Base-by-base conservation (phyloP, 345 rosid genomes). In the Melaleuca alternifolia region DNA sequence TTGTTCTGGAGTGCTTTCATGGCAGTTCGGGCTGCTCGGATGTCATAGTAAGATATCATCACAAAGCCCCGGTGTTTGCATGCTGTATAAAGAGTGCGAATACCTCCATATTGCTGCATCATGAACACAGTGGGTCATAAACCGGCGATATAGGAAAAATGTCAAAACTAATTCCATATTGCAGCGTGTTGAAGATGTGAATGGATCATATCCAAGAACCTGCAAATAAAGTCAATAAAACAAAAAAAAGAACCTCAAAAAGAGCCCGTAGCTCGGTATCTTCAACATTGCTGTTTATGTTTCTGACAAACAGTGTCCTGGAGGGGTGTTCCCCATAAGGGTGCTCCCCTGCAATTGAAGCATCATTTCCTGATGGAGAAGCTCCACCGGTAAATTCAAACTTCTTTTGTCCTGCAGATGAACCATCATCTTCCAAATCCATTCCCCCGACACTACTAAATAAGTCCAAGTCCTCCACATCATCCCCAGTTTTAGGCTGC, bases 391-490 rank as follows among this genome's bases (percentile, higher is more conserved):
- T 87, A 89, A 87, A 86, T 71, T 90, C 88, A 88, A 88, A 85
- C 62, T 81, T 86, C 65, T 86, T 91, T 48, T 85, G 91, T n/a
- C 84, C 86, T 37, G 84, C 84, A 33, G 88, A 54, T 54, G 82
- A 87, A 65, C 82, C 87, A 88, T 91, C 93, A 61, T 92, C 92
- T 84, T 91, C 96, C 89, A 95, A 85, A 84, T 95, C 97, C 94
- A 95, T 88, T 86, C 97, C 97, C 57, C 96, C 96, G 46, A 92
- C 92, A 85, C 92, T 94, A 85, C 92, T 92, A 84, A 95, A 95
- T 83, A 95, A 84, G 86, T 95, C 97, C 50, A 93, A 88, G 75
- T 94, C 97, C 89, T 94, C 97, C 85, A 85, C 79, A 87, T 92
- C 94, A 88, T 91, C 92, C 52, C 88, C 87, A 59, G 88, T 87